A percentile compares a stretch with the other conserved stretches of the same genome.
These are phyloP conservation scores for Sphaerostilbella broomeana DNA, from an alignment of 2,329 filamentous ascomycete species.

Conservation along the genomic window DNA sequence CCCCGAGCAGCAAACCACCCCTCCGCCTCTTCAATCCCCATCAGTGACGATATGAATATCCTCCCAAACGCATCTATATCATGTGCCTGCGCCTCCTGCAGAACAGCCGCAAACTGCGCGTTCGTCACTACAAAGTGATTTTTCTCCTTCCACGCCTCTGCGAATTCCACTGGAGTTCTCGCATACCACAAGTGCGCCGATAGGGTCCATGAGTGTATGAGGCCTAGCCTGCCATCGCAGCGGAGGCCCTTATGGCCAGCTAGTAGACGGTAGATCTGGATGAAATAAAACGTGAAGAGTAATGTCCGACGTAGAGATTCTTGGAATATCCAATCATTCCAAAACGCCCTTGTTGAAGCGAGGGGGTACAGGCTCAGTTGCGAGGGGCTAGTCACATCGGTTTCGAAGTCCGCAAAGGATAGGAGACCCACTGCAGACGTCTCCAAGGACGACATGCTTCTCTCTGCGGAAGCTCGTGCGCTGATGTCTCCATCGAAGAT, in stretches of 20 bases:
- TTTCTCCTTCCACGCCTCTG: constrained; percentile 30
- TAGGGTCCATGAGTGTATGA: constrained; percentile 34
- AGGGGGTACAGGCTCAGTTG: constrained; percentile 30
- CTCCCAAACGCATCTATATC: constrained; percentile 38
- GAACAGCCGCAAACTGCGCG: constrained; percentile 20
- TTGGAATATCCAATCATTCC: constrained; percentile 45
- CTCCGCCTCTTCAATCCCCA: constrained; percentile 29
- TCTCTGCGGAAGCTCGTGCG: constrained; percentile 32
- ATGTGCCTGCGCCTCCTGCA: constrained; percentile 33
- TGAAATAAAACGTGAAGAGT: constrained; percentile 41
- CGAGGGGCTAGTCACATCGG: not conserved
- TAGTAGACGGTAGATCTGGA: constrained; percentile 32
- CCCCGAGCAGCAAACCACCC: constrained; percentile 27
- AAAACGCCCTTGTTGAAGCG: constrained; percentile 37
- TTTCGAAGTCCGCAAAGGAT: constrained; percentile 26
- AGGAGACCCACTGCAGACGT: constrained; percentile 28
- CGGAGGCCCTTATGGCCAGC: constrained; percentile 19
- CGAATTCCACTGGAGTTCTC: constrained; percentile 29
- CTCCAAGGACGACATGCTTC: constrained; percentile 28
- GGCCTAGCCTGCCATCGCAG: constrained; percentile 25
- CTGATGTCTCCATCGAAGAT: constrained; percentile 46
- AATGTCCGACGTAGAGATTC: constrained; percentile 49
- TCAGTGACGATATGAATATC: constrained; percentile 26
- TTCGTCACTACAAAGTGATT: constrained; percentile 31
- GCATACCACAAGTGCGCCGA: constrained; percentile 35